Evolutionary conservation across 495 filamentous ascomycete species (phyloP), one percentile per base, ranked within the genome.

Genomic region (Trichoderma reesei): DNA sequence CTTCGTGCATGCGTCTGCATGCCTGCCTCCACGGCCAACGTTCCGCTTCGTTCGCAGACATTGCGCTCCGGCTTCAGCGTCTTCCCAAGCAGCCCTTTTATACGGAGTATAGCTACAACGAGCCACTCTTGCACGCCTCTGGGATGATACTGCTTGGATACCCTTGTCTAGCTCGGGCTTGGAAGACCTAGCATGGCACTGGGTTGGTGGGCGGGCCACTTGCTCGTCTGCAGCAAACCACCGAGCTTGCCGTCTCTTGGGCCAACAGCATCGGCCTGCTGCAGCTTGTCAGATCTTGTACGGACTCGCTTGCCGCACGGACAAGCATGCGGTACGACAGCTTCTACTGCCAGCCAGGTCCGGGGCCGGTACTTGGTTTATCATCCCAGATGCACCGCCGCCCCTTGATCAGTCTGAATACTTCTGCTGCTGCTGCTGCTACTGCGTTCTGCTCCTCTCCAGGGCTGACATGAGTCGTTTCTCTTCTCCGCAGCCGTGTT

Each of bases 241-340:
- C 48, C 48, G 48, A 56, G 20, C 48, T 56, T 56, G 48, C 48
- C 48, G 48, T 56, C 48, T 56, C 20, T 13, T 56, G 48, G 26
- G 10, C 48, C 48, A 56, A 56, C 48, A 56, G 48, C 48, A 56
- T 56, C 48, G 48, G 48, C 48, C 48, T 33, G 48, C 48, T 56
- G 48, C 48, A 56, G 48, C 48, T 56, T 56, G 48, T 56, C 48
- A 56, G 48, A 56, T 56, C 48, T 56, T 56, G 48, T 56, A 56
- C 48, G 48, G 48, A 33, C 48, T 56, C 48, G 48, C 48, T 56
- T 56, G 48, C 48, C 26, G 48, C 48, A 56, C 48, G 11, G 48
- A 56, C 48, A 33, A 56, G 48, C 20, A 56, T 26, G 48, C 48
- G 20, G 48, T 56, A 26, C 48, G 20, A 56, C 48, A 34, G 13